Conservation (phyloP, 2,329 filamentous ascomycete species). For the Calonectria pseudoturangicola region DNA sequence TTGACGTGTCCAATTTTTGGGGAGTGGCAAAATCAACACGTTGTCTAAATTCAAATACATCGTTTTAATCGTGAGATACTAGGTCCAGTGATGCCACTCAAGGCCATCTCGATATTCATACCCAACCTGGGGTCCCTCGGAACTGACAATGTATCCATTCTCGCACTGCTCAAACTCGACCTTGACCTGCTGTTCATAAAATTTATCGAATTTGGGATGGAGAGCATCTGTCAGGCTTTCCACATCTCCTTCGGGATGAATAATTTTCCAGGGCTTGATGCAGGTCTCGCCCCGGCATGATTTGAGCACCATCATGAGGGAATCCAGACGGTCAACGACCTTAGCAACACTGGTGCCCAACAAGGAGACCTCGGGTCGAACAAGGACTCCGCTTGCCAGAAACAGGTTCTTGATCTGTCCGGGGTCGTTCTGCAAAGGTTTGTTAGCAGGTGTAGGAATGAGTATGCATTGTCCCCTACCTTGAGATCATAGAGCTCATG, state of each 20-base stretch:
- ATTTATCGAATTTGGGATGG: conserved; percentile 66
- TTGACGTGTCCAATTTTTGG: background rate
- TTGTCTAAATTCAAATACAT: background rate
- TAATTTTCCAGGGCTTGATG: conserved; percentile 72
- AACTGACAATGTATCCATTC: conserved; percentile 72
- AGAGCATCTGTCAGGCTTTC: conserved; percentile 71
- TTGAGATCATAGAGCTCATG: conserved; percentile 79
- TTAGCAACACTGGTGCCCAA: conserved; percentile 54
- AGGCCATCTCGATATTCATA: conserved; percentile 54
- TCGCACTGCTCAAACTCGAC: conserved; percentile 73
- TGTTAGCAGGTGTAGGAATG: conserved; percentile 32
- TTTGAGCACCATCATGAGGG: conserved; percentile 76
- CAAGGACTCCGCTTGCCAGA: background rate
- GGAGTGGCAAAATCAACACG: background rate
- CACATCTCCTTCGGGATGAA: conserved; percentile 74
- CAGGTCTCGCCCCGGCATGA: conserved; percentile 74
- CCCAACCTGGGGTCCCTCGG: conserved; percentile 71
- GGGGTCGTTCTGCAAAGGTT: conserved; percentile 67
- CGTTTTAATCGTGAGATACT: conserved; percentile 20
- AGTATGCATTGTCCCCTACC: conserved; percentile 50
- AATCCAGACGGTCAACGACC: conserved; percentile 72
- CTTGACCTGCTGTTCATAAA: conserved; percentile 69
- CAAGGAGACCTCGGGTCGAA: conserved; percentile 41
- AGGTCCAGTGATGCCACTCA: conserved; percentile 56
- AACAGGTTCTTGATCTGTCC: conserved; percentile 70